Conservation (phyloP, 805 yeast species). For the Hanseniaspora taiwanica region DNA sequence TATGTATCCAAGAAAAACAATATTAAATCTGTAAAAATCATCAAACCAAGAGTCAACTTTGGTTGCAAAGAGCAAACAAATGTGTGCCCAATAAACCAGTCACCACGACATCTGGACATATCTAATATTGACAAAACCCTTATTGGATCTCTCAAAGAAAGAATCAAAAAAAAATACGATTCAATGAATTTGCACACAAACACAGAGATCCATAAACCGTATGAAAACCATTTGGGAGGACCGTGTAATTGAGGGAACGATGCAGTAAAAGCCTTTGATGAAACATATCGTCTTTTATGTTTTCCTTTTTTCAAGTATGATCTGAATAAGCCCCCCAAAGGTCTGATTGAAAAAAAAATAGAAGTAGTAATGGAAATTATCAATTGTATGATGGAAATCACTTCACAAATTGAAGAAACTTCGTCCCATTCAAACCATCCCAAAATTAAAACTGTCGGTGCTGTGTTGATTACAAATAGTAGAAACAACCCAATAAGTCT, state of each 20-base stretch:
- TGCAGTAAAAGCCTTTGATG: conserved; percentile 47
- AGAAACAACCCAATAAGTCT: conserved; percentile 32
- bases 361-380: conserved; percentile 41
- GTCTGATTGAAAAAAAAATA: conserved; percentile 45
- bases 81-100: conserved; percentile 15
- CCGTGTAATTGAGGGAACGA: conserved; percentile 42
- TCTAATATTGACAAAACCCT: conserved; percentile 50
- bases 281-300: conserved; percentile 30
- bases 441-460: conserved; percentile 44
- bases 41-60: conserved; percentile 36
- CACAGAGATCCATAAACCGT: conserved; percentile 56
- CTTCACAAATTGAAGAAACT: conserved; percentile 22
- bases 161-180: conserved; percentile 64
- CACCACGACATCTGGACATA: conserved; percentile 49
- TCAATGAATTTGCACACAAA: conserved; percentile 59
- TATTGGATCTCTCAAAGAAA: conserved; percentile 61
- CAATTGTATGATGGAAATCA: conserved; percentile 42
- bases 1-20: conserved; percentile 72
- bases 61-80: conserved; percentile 49
- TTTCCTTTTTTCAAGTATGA: conserved; percentile 23
- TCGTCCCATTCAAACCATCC: conserved; percentile 20
- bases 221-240: conserved; percentile 45
- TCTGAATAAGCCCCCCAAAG: conserved; percentile 43
- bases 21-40: conserved; percentile 48
- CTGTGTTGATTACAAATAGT: conserved; percentile 31